Evolutionary conservation across 2,329 filamentous ascomycete species (phyloP).

Genomic region (Hymenoscyphus occultus): DNA sequence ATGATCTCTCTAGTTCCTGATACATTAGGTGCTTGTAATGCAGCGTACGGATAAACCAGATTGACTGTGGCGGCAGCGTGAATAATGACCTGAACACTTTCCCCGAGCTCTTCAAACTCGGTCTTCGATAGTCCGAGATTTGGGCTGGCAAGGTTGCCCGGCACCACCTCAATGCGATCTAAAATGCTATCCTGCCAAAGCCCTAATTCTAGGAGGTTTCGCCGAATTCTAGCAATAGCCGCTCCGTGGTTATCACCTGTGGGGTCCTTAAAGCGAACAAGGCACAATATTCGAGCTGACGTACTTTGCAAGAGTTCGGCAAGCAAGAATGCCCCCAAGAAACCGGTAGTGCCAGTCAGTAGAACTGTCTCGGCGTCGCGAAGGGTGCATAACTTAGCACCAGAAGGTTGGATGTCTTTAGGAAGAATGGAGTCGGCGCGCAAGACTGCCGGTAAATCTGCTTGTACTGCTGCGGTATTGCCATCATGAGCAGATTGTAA

Average conservation of each 20-base stretch:
- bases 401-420: slow-evolving; percentile 60
- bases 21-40: slow-evolving; percentile 70
- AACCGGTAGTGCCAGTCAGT: slow-evolving; percentile 84
- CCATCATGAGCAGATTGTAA: slow-evolving; percentile 70
- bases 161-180: slow-evolving; percentile 72
- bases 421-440: slow-evolving; percentile 65
- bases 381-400: slow-evolving; percentile 40
- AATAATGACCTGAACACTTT: slow-evolving; percentile 67
- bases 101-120: slow-evolving; percentile 62
- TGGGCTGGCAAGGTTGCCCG: slow-evolving; percentile 68
- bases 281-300: slow-evolving; percentile 55
- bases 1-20: slow-evolving; percentile 75
- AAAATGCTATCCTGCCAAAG: slow-evolving; percentile 75
- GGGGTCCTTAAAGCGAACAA: slow-evolving; percentile 74
- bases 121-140: slow-evolving; percentile 66
- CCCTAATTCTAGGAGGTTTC: slow-evolving; percentile 74
- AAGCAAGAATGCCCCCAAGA: slow-evolving; percentile 78
- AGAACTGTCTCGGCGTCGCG: slow-evolving; percentile 59
- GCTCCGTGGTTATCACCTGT: slow-evolving; percentile 60
- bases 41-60: slow-evolving; percentile 77
- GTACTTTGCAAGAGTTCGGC: slow-evolving; percentile 66
- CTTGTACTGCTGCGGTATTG: slow-evolving; percentile 70
- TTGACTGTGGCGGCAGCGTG: slow-evolving; percentile 79
- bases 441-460: slow-evolving; percentile 68
- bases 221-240: slow-evolving; percentile 69